Evolutionary conservation across 108 stramenopile species (phyloP).

Genomic region (Fragilariopsis cylindrus): DNA sequence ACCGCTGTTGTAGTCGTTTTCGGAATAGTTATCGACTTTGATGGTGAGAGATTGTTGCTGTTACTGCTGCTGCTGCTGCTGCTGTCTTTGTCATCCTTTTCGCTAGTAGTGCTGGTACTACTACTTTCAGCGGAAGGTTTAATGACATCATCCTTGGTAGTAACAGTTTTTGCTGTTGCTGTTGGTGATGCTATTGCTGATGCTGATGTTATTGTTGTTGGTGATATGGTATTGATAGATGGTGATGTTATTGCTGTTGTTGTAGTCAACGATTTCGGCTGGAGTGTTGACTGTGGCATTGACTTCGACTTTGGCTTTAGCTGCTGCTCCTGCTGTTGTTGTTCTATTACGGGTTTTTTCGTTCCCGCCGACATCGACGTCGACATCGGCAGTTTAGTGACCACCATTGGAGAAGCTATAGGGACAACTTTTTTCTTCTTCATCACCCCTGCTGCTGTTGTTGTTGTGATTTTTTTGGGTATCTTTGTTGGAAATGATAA

Average conservation of each 20-base stretch:
- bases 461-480: neutral
- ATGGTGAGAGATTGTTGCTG: neutral
- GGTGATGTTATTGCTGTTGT: neutral
- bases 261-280: neutral
- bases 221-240: neutral
- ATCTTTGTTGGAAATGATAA: neutral
- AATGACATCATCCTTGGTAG: neutral
- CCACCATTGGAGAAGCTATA: neutral
- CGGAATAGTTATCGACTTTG: neutral
- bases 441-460: neutral
- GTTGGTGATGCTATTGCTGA: neutral
- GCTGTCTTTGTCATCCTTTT: neutral
- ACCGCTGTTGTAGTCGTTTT: neutral
- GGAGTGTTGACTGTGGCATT: neutral
- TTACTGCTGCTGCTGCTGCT: neutral
- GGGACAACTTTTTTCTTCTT: neutral
- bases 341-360: neutral
- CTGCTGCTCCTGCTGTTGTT: constrained; percentile 7
- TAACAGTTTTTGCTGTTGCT: neutral
- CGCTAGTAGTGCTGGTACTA: neutral
- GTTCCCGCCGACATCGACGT: neutral
- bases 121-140: neutral
- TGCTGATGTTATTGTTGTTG: neutral
- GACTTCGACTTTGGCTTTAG: constrained; percentile 2
- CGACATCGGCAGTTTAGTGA: neutral